Evolutionary conservation across 2,329 filamentous ascomycete genomes (phyloP).

Genomic region (Tolypocladium album): DNA sequence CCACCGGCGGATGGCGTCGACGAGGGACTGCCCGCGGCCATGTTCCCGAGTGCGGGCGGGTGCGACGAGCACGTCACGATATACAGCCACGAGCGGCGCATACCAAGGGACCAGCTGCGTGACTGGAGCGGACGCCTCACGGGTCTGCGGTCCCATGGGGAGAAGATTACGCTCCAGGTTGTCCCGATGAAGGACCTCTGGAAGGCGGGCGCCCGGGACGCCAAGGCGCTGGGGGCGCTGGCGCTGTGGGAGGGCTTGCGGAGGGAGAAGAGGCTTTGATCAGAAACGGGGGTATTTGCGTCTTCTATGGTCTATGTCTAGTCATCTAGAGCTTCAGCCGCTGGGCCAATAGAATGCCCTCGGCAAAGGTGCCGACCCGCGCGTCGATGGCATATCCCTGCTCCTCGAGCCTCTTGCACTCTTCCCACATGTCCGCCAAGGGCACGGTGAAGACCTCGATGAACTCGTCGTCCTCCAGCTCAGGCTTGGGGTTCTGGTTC

Average conservation of each 20-base stretch:
- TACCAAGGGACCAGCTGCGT: conserved; percentile 36
- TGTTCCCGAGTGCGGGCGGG: conserved; percentile 48
- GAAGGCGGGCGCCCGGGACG: conserved; percentile 45
- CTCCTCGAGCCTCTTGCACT: conserved; percentile 54
- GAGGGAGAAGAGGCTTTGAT: conserved; percentile 31
- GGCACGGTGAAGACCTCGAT: conserved; percentile 69
- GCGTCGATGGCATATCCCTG: conserved; percentile 73
- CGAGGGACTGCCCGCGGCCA: conserved; percentile 31
- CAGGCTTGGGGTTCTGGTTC: conserved; percentile 58
- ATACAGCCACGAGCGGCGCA: conserved; percentile 43
- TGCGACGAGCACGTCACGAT: conserved; percentile 52
- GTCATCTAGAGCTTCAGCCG: conserved; percentile 29
- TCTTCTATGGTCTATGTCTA: neutral
- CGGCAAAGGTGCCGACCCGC: conserved; percentile 64
- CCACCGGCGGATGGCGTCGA: conserved; percentile 13
- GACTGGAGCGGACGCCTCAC: conserved; percentile 49
- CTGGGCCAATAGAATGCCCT: conserved; percentile 66
- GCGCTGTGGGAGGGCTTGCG: conserved; percentile 48
- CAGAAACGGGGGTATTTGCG: neutral
- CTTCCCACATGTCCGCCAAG: conserved; percentile 51
- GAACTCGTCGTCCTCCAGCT: conserved; percentile 71
- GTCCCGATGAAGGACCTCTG: conserved; percentile 46
- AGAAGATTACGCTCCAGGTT: conserved; percentile 51
- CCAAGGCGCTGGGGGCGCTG: conserved; percentile 48
- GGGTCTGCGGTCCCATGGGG: conserved; percentile 44